Conservation (phyloP, 2,329 filamentous ascomycete species). For the Fusarium continuum region DNA sequence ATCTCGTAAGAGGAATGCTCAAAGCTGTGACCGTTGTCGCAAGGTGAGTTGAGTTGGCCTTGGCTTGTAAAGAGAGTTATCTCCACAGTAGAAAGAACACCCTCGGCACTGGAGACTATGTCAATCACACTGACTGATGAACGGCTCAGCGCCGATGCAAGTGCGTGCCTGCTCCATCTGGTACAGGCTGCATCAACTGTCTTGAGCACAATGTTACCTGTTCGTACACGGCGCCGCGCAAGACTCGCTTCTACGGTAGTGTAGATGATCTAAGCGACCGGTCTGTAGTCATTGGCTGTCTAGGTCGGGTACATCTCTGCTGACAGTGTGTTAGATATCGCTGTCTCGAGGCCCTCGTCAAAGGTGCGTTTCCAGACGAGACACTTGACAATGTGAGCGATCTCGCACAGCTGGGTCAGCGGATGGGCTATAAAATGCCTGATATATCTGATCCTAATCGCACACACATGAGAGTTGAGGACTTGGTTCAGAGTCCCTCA, state of each 20-base stretch:
- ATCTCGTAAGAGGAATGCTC: conserved; percentile 48
- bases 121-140: conserved; percentile 1
- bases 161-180: conserved; percentile 45
- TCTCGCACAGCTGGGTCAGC: conserved; percentile 44
- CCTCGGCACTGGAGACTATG: background rate
- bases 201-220: conserved; percentile 47
- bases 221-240: conserved; percentile 48
- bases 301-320: no score
- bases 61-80: background rate
- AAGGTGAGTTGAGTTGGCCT: conserved; percentile 41
- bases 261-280: conserved; percentile 50
- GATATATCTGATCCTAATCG: conserved; percentile 38
- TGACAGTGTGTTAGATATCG: conserved; percentile 40
- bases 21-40: conserved; percentile 50
- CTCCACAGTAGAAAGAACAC: background rate
- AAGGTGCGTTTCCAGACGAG: conserved; percentile 48
- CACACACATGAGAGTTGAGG: conserved; percentile 24
- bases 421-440: conserved; percentile 49
- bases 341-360: conserved; percentile 51
- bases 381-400: conserved; percentile 42
- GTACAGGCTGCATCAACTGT: conserved; percentile 47
- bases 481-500: conserved; percentile 13
- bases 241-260: conserved; percentile 51
- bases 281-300: conserved; percentile 33
- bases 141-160: conserved; percentile 47